Evolutionary conservation across 2,329 filamentous ascomycete genomes (phyloP), one percentile per base, ranked within the genome.

Genomic region (Pyrenochaeta sp.): DNA sequence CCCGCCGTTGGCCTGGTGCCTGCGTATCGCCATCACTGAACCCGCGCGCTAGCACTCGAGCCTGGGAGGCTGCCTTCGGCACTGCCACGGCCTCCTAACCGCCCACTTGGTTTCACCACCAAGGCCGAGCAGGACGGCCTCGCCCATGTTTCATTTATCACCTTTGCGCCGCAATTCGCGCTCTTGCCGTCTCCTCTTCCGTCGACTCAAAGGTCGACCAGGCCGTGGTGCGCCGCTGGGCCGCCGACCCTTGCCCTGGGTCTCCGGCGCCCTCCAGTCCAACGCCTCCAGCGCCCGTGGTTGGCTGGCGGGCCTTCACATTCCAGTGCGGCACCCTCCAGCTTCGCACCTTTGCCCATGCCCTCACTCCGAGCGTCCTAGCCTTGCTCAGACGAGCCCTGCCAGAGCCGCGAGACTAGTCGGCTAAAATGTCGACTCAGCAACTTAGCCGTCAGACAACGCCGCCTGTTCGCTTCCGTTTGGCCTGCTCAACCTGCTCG

Each of bases 41-140:
- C 51, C 58, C 59, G 57, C 55, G 57, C 55, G 57, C 57, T 54
- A 57, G 39, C 51, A 41, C n/a, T 35, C 11, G 22, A 24, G 22
- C 11, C 7, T 24, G 22, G 7, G 22, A 24, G 22, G 27, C 21
- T 38, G 17, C 23, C 14, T n/a, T 50, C 44, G 44, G 53, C 58
- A 60, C 59, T 59, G 57, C 59, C 59, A 58, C n/a, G n/a, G n/a
- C 57, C 24, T 58, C 46, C 44, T 62, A 62, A 44, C 57, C 59
- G 57, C 59, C 58, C 48, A 45, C 32, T 34, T 36, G 41, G 45
- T 46, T 48, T 46, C 39, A 44, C 55, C 38, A 43, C 55, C 55
- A 57, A 31, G 31, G 53, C 57, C 50, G 49, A 62, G 55, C 27
- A 42, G 61, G 59, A 53, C 59, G 39, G 46, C 47, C 56, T 49